Conservation (phyloP, 192 early-diverging fungal species). For the Piromyces finnis region DNA sequence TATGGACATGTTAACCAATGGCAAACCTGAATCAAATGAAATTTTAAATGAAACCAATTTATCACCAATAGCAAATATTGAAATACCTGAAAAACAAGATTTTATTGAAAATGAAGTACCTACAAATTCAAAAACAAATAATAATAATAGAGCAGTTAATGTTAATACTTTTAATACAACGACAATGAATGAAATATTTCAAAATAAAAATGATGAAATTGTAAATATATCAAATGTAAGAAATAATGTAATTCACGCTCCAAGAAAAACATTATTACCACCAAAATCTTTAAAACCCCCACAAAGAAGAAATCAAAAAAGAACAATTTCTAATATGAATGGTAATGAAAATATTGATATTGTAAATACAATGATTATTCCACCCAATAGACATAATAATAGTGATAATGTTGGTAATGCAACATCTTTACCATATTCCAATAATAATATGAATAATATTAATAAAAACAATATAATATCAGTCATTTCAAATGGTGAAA, state of each 20-base stretch:
- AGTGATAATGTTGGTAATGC: background rate
- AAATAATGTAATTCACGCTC: background rate
- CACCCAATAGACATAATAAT: background rate
- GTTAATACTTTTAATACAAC: no score
- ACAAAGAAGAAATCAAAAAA: background rate
- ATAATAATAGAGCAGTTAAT: no score
- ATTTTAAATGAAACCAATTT: no score
- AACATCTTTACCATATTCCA: background rate
- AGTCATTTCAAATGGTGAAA: background rate
- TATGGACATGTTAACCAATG: no score
- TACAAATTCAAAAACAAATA: no score
- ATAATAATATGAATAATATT: background rate
- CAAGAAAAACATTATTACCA: background rate
- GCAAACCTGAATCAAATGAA: no score
- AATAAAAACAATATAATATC: no score
- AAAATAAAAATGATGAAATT: no score
- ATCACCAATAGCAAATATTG: no score
- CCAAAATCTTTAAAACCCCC: background rate
- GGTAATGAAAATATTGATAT: background rate
- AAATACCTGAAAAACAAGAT: no score
- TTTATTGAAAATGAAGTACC: no score
- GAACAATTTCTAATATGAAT: background rate
- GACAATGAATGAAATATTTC: no score
- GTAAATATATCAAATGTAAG: background rate
- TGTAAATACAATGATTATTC: background rate